phyloP scores from a whole-genome alignment of 169 alveolate genomes.

The Theileria sp. region DNA sequence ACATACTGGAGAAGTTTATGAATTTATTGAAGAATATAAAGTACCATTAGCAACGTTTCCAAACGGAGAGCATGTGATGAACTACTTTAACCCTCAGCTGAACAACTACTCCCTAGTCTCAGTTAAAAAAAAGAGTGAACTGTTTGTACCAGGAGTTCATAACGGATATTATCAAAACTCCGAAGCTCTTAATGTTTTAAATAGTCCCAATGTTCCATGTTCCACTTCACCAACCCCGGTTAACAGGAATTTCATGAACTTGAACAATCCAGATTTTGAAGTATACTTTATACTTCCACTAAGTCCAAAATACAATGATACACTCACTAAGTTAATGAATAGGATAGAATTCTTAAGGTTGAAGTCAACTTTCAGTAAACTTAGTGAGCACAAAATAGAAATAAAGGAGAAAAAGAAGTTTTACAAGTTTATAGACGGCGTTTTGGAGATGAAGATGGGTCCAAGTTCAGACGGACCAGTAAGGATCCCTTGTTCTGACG shows the following conservation, averaged over 20 bases:
- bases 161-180: not conserved
- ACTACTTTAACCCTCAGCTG: conserved; percentile 24
- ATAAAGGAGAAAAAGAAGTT: conserved; percentile 9
- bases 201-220: not conserved
- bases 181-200: not conserved
- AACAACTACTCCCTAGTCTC: conserved; percentile 3
- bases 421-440: conserved; percentile 31
- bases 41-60: conserved; percentile 51
- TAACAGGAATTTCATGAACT: not conserved
- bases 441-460: conserved; percentile 13
- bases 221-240: not conserved
- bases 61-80: conserved; percentile 32
- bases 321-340: not conserved
- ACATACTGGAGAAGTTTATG: conserved; percentile 6
- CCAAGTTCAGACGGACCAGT: conserved; percentile 19
- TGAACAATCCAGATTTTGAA: conserved; percentile 3
- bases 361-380: not conserved
- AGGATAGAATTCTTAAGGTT: not conserved
- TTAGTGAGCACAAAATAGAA: not conserved
- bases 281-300: conserved; percentile 6
- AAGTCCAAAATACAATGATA: not conserved
- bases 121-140: not conserved
- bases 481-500: not conserved
- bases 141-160: not conserved
- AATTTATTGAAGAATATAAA: conserved; percentile 7